phyloP scores from a whole-genome alignment of 352 stramenopile genomes.

The Halophytophthora batemanensis region DNA sequence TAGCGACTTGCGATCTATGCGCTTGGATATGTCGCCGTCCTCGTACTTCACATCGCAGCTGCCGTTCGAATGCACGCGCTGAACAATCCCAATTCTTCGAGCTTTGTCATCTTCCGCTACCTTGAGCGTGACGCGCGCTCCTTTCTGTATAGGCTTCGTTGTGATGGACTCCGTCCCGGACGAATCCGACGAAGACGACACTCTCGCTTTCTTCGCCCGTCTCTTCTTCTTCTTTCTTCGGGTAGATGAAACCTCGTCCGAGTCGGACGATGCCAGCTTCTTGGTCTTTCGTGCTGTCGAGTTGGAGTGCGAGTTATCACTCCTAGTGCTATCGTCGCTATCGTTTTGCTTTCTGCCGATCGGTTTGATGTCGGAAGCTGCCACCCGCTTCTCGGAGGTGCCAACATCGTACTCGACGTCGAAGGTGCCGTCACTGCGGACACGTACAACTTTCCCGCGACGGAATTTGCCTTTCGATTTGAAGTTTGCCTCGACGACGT shows the following conservation, averaged over 20 bases:
- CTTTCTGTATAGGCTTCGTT: conserved; percentile 19
- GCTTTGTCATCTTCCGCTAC: conserved; percentile 29
- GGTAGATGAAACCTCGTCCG: conserved; percentile 2
- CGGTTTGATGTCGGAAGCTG: conserved; percentile 11
- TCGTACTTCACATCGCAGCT: conserved; percentile 66
- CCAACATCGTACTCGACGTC: conserved; percentile 40
- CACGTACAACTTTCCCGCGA: conserved; percentile 23
- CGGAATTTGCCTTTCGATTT: conserved; percentile 38
- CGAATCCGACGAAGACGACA: conserved; percentile 14
- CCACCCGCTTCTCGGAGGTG: conserved; percentile 22
- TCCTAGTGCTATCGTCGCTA: not conserved
- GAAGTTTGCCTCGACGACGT: conserved; percentile 32
- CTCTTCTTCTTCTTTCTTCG: conserved; percentile 15
- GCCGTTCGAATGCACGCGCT: conserved; percentile 41
- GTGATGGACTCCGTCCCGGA: conserved; percentile 14
- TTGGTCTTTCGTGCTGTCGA: conserved; percentile 4
- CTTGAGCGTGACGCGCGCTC: conserved; percentile 34
- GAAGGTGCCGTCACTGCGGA: conserved; percentile 23
- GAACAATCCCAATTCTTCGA: conserved; percentile 27
- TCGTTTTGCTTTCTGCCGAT: conserved; percentile 12
- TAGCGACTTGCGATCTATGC: conserved; percentile 26
- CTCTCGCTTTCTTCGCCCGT: conserved; percentile 12
- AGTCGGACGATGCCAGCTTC: conserved; percentile 6
- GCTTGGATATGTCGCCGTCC: conserved; percentile 41
- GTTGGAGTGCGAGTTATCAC: not conserved